phyloP scores from a whole-genome alignment of 768 basidiomycete genomes.

The Suillus occidentalis region DNA sequence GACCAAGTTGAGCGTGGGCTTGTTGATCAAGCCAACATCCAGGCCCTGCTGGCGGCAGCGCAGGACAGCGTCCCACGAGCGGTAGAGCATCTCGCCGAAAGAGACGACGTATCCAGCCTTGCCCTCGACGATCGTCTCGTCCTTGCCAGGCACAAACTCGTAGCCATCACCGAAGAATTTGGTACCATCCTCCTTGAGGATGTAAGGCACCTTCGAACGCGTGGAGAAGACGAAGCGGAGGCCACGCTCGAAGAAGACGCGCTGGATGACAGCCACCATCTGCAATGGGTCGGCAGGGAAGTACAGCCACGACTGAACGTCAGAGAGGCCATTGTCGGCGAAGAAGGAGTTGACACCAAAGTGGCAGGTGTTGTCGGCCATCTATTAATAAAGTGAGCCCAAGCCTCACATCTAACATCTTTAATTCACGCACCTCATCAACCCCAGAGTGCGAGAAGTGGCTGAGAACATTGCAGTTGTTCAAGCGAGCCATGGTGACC shows the following conservation, averaged over 20 bases:
- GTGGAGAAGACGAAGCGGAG: conserved; percentile 88
- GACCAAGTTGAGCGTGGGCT: conserved; percentile 77
- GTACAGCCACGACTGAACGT: conserved; percentile 77
- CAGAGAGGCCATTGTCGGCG: conserved; percentile 83
- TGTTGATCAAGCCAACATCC: conserved; percentile 86
- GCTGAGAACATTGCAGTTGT: conserved; percentile 82
- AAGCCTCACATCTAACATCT: neutral
- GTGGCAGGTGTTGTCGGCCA: conserved; percentile 62
- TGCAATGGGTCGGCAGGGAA: conserved; percentile 86
- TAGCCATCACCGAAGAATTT: conserved; percentile 70
- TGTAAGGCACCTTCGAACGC: conserved; percentile 85
- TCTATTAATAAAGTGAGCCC: conserved; percentile 28
- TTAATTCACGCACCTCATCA: conserved; percentile 44
- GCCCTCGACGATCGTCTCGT: conserved; percentile 78
- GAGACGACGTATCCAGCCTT: conserved; percentile 80
- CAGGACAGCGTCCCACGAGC: conserved; percentile 81
- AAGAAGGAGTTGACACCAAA: conserved; percentile 85
- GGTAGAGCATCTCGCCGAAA: conserved; percentile 86
- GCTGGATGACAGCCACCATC: conserved; percentile 74
- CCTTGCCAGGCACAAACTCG: conserved; percentile 81
- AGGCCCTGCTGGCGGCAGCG: conserved; percentile 68
- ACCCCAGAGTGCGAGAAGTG: conserved; percentile 92
- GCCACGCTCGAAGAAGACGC: conserved; percentile 82
- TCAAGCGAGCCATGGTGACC: conserved; percentile 90
- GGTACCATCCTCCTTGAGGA: conserved; percentile 73